phyloP scores from a whole-genome alignment of 2,329 filamentous ascomycete species.

The Fusarium aywerte region DNA sequence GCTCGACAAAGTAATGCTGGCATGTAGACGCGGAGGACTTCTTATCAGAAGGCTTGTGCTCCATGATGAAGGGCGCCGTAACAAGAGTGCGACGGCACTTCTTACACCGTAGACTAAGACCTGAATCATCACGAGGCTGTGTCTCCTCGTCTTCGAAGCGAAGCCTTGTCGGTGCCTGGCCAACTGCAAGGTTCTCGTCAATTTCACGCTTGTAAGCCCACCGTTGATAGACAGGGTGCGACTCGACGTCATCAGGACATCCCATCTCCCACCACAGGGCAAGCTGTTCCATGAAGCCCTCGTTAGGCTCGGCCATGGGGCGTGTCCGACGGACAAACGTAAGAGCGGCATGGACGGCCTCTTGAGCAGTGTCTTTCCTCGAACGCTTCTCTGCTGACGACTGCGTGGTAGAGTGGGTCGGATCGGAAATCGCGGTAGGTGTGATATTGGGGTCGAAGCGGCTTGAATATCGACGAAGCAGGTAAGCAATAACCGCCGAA shows the following conservation, averaged over 20 bases:
- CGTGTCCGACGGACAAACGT: conserved; percentile 75
- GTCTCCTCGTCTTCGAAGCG: conserved; percentile 82
- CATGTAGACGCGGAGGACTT: conserved; percentile 59
- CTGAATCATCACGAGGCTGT: conserved; percentile 50
- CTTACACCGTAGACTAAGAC: conserved; percentile 75
- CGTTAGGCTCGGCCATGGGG: conserved; percentile 86
- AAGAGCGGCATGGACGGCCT: conserved; percentile 71
- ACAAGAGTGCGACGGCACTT: conserved; percentile 81
- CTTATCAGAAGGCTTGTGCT: conserved; percentile 61
- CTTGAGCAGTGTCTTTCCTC: conserved; percentile 52
- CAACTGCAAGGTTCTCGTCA: conserved; percentile 71
- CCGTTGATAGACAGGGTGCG: conserved; percentile 81
- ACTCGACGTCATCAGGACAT: conserved; percentile 73
- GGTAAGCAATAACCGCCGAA: conserved; percentile 83
- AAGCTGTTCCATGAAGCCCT: conserved; percentile 90
- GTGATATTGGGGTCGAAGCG: conserved; percentile 59
- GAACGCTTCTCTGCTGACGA: conserved; percentile 34
- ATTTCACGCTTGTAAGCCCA: conserved; percentile 68
- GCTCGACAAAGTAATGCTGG: conserved; percentile 90
- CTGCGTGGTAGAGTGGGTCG: conserved; percentile 13
- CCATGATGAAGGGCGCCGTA: conserved; percentile 70
- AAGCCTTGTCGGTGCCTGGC: conserved; percentile 83
- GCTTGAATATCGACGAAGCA: conserved; percentile 74
- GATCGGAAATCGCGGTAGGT: conserved; percentile 39
- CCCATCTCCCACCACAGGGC: conserved; percentile 89